phyloP scores from a whole-genome alignment of 2,329 filamentous ascomycete genomes.

The Sordariomycetes sp. region DNA sequence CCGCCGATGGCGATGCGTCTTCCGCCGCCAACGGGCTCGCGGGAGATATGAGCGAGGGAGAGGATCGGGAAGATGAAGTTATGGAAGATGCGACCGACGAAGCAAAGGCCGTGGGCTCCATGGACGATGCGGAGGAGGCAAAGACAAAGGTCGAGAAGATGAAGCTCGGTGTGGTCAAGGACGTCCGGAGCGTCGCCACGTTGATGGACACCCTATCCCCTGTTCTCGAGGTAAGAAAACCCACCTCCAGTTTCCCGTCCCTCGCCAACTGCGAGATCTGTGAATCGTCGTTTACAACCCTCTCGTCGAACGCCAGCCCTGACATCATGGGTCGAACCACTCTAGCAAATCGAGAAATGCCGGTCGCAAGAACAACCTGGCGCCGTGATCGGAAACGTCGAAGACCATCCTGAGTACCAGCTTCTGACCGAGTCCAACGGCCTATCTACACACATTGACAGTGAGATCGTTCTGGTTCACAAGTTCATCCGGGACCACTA shows the following conservation, averaged over 20 bases:
- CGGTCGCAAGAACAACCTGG: slow-evolving; percentile 53
- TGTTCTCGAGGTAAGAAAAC: slow-evolving; percentile 75
- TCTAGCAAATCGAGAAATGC: slow-evolving; percentile 68
- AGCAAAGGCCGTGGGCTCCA: slow-evolving; percentile 27
- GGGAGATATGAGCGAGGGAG: slow-evolving; percentile 46
- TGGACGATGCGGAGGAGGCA: slow-evolving; percentile 53
- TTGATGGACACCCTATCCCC: slow-evolving; percentile 74
- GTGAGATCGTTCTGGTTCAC: slow-evolving; percentile 84
- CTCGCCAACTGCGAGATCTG: neutral
- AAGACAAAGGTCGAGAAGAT: slow-evolving; percentile 75
- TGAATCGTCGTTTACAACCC: slow-evolving; percentile 44
- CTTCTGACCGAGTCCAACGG: slow-evolving; percentile 80
- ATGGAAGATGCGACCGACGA: slow-evolving; percentile 32
- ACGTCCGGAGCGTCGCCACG: slow-evolving; percentile 66
- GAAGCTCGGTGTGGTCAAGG: slow-evolving; percentile 58
- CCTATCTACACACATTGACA: slow-evolving; percentile 82
- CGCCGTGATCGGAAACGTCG: slow-evolving; percentile 61
- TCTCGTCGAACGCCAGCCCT: slow-evolving; percentile 39
- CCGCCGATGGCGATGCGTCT: slow-evolving; percentile 26
- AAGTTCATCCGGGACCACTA: slow-evolving; percentile 97
- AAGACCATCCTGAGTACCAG: slow-evolving; percentile 86
- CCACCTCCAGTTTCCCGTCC: slow-evolving; percentile 12
- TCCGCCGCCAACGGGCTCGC: slow-evolving; percentile 29
- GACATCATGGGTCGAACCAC: slow-evolving; percentile 38
- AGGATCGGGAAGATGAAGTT: slow-evolving; percentile 46